phyloP scores from a whole-genome alignment of 495 filamentous ascomycete genomes.

The Aspergillus cavernicola region DNA sequence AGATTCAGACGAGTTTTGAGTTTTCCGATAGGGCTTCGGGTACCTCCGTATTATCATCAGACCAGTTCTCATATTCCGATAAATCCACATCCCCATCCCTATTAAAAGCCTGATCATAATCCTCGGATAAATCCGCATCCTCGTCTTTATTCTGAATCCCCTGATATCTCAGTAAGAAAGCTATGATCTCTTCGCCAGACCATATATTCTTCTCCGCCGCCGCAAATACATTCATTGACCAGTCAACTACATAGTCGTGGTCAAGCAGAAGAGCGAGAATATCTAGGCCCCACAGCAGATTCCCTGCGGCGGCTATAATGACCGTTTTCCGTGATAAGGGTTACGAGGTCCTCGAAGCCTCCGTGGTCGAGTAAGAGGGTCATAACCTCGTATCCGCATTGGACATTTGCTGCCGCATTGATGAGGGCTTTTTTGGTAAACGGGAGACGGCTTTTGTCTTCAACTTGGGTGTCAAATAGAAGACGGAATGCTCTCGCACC shows the following conservation, averaged over 20 bases:
- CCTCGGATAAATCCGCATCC: too few relatives aligned
- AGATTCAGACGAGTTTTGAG: too few relatives aligned
- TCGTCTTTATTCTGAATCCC: too few relatives aligned
- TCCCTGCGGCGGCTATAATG: not conserved
- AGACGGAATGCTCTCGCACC: not conserved
- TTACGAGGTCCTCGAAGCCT: not conserved
- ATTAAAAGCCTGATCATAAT: too few relatives aligned
- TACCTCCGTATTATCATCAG: too few relatives aligned
- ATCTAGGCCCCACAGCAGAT: not conserved
- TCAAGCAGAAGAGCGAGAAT: not conserved
- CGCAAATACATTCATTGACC: not conserved
- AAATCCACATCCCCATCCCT: too few relatives aligned
- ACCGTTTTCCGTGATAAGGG: not conserved
- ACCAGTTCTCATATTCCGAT: too few relatives aligned
- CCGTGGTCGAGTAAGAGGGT: not conserved
- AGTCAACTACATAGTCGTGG: not conserved
- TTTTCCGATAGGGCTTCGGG: too few relatives aligned
- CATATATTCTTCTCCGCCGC: not conserved
- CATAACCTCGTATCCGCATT: constrained; percentile 1
- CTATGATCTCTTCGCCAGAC: not conserved
- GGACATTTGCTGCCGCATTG: not conserved
- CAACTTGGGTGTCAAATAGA: not conserved
- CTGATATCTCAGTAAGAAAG: not conserved
- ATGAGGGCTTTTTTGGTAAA: not conserved
- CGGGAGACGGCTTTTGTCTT: not conserved